Evolutionary conservation across 345 rosid species (phyloP).

Genomic region (Eucalyptus microcorys): DNA sequence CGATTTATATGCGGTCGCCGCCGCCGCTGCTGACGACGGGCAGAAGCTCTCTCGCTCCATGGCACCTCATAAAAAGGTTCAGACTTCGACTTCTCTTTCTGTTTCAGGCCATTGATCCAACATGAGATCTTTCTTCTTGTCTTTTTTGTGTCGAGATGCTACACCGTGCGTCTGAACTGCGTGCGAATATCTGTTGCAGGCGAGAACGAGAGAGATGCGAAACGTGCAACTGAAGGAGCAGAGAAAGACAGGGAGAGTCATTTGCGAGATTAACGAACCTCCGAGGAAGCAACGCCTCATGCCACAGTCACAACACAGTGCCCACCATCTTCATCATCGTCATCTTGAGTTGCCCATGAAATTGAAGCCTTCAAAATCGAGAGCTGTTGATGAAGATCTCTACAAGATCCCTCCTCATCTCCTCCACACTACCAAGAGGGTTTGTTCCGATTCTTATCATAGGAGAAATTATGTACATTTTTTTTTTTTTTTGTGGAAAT

Average conservation of each 20-base stretch:
- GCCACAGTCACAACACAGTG: not conserved
- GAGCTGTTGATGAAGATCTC: constrained; percentile 84
- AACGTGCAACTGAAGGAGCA: not conserved
- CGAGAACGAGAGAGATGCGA: not conserved
- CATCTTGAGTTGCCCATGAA: not conserved
- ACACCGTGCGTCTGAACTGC: not conserved
- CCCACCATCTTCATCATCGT: not conserved
- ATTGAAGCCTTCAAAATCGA: constrained; percentile 9
- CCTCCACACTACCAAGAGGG: constrained; percentile 49
- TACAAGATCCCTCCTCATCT: constrained; percentile 84
- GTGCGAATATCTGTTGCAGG: not conserved
- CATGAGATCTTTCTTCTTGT: not conserved
- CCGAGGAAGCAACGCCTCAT: not conserved
- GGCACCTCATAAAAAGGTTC: not conserved
- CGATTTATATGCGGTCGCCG: constrained; percentile 2
- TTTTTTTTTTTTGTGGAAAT: not conserved
- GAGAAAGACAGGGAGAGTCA: not conserved
- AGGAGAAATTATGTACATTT: not conserved
- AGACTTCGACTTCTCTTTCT: not conserved
- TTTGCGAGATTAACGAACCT: not conserved
- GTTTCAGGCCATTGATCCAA: not conserved
- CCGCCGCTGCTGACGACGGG: not conserved
- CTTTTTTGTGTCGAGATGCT: not conserved
- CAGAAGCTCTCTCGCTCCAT: not conserved
- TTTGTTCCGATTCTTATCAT: not conserved